Evolutionary conservation across 2,329 filamentous ascomycete species (phyloP).

Genomic region (Emergomyces orientalis): DNA sequence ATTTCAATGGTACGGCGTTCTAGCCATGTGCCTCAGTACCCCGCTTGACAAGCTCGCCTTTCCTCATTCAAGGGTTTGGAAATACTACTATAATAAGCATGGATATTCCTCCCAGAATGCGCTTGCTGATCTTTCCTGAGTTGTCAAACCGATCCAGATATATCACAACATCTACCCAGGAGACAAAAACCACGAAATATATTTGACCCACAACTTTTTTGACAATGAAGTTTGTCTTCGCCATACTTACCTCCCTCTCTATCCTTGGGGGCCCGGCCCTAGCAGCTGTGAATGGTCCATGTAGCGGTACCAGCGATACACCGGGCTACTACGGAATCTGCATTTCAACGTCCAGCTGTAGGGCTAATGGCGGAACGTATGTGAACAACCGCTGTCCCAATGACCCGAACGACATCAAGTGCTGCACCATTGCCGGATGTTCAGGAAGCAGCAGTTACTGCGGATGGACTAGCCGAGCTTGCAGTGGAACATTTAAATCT

Average conservation of each 20-base stretch:
- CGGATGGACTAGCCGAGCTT: neutral
- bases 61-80: neutral
- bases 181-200: neutral
- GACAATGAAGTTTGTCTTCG: neutral
- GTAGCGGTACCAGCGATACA: neutral
- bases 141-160: neutral
- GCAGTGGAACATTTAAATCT: neutral
- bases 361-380: neutral
- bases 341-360: neutral
- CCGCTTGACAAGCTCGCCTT: neutral
- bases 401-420: neutral
- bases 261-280: neutral
- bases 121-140: neutral
- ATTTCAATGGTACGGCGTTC: neutral
- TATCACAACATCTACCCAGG: neutral
- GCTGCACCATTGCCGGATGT: neutral
- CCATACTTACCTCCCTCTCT: neutral
- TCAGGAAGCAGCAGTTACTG: neutral
- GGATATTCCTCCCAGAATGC: neutral
- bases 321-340: neutral
- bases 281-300: neutral
- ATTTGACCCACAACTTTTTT: neutral
- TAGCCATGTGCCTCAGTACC: neutral
- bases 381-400: neutral
- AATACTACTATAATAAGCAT: neutral